Conservation (phyloP, 305 asterid genomes). For the Solanum hybrid region DNA sequence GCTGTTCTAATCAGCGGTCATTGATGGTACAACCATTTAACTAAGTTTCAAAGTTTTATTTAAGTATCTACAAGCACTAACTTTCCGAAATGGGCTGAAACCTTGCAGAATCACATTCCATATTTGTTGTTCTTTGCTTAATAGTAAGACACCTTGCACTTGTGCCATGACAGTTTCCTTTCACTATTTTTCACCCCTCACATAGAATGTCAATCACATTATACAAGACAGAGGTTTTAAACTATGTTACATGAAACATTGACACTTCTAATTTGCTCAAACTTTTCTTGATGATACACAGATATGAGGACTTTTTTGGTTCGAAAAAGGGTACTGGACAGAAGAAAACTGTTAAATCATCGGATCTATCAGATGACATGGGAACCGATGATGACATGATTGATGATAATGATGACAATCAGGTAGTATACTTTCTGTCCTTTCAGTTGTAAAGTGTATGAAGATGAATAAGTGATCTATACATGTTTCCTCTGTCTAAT, state of each 20-base stretch:
- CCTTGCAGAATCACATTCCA: not conserved
- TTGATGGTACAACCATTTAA: not conserved
- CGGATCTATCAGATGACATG: slow-evolving; percentile 37
- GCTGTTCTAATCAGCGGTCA: not conserved
- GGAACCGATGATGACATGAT: slow-evolving; percentile 33
- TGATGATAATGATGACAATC: slow-evolving; percentile 20
- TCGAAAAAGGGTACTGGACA: slow-evolving; percentile 22
- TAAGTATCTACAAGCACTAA: not conserved
- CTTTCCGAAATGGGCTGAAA: not conserved
- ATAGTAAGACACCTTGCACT: not conserved
- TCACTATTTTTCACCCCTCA: not conserved
- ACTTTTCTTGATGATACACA: slow-evolving; percentile 10
- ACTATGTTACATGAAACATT: not conserved
- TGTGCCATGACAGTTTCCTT: not conserved
- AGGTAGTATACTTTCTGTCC: slow-evolving; percentile 20
- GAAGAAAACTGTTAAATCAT: slow-evolving; percentile 40
- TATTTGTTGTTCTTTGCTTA: not conserved
- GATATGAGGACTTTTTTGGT: slow-evolving; percentile 80
- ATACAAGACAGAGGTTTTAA: not conserved
- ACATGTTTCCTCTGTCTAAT: not conserved
- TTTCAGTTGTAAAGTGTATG: slow-evolving; percentile 2
- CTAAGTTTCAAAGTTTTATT: not conserved
- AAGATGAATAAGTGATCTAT: not conserved
- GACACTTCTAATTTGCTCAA: not conserved
- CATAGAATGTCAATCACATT: not conserved